Percentiles rank a stretch among this genome's conserved stretches.
phyloP scores from a whole-genome alignment of 108 stramenopile species.

The Fistulifera pelliculosa region DNA sequence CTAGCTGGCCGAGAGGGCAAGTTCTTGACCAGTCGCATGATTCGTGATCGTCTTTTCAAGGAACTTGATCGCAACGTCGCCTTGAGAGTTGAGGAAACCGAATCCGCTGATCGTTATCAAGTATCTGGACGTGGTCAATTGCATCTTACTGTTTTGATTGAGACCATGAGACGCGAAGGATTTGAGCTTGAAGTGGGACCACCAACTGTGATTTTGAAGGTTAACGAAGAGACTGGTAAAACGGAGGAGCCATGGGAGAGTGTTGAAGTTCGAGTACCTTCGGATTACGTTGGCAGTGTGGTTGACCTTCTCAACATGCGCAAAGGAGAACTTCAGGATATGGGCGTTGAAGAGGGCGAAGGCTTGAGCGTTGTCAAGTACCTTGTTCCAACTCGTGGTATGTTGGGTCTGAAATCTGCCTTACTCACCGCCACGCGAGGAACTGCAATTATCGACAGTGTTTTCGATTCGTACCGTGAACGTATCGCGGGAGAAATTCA shows the following conservation, averaged over 20 bases:
- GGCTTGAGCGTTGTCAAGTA: constrained; percentile 85
- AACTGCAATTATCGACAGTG: constrained; percentile 91
- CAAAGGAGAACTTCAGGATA: constrained; percentile 92
- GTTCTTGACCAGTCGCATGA: constrained; percentile 92
- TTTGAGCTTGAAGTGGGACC: constrained; percentile 98
- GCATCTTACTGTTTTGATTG: constrained; percentile 97
- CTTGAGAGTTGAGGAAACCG: constrained; percentile 85
- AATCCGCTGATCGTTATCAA: constrained; percentile 89
- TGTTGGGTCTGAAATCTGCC: constrained; percentile 91
- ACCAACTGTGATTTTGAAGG: constrained; percentile 90
- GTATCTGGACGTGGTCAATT: constrained; percentile 97
- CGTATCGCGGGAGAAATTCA: constrained; percentile 82
- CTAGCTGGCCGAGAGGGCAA: constrained; percentile 97
- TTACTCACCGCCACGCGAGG: constrained; percentile 91
- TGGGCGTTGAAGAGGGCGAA: constrained; percentile 85
- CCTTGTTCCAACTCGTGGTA: constrained; percentile 95
- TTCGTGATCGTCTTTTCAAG: constrained; percentile 95
- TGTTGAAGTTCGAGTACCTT: constrained; percentile 91
- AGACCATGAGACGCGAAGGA: constrained; percentile 99
- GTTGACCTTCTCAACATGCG: constrained; percentile 88
- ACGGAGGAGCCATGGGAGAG: constrained; percentile 92
- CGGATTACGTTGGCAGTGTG: constrained; percentile 88
- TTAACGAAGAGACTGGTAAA: constrained; percentile 84
- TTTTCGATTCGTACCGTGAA: constrained; percentile 90
- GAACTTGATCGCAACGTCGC: constrained; percentile 96